phyloP scores from a whole-genome alignment of 208 protist genomes.

The Vickermania ingenoplastis region DNA sequence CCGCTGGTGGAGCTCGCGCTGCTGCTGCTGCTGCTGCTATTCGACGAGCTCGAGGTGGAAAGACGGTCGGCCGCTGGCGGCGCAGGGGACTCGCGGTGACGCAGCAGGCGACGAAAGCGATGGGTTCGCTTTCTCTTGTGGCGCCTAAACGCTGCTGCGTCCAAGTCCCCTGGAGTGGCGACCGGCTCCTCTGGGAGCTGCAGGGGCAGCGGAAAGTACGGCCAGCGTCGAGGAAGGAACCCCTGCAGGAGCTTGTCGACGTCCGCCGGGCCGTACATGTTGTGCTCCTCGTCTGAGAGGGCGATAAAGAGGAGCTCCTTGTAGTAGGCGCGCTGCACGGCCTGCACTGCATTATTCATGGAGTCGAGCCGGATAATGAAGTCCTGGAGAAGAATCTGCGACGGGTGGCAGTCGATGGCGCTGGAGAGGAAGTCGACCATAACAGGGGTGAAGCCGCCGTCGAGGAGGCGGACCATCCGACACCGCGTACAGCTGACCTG shows the following conservation, averaged over 20 bases:
- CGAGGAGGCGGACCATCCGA: constrained; percentile 3
- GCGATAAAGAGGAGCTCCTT: constrained; percentile 78
- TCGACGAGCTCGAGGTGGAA: not conserved
- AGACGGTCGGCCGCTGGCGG: not conserved
- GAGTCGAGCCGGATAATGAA: constrained; percentile 82
- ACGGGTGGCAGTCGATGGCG: constrained; percentile 2
- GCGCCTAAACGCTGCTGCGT: not conserved
- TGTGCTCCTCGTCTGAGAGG: constrained; percentile 37
- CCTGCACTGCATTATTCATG: constrained; percentile 47
- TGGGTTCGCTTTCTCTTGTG: constrained; percentile 10
- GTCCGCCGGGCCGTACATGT: constrained; percentile 48
- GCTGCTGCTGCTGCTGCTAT: constrained; percentile 10
- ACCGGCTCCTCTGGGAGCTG: constrained; percentile 1
- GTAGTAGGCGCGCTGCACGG: constrained; percentile 65
- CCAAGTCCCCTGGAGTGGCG: not conserved
- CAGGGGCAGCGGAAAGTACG: constrained; percentile 1
- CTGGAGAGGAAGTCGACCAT: constrained; percentile 6
- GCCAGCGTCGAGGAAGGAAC: constrained; percentile 5
- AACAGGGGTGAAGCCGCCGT: not conserved
- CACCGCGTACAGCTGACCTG: constrained; percentile 42
- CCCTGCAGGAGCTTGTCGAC: constrained; percentile 32
- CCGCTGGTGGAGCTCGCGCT: constrained; percentile 4
- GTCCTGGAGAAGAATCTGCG: constrained; percentile 59
- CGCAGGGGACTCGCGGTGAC: not conserved
- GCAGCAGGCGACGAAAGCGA: not conserved